Base-by-base conservation (phyloP, 768 basidiomycete genomes). In the Solioccasus polychromus region DNA sequence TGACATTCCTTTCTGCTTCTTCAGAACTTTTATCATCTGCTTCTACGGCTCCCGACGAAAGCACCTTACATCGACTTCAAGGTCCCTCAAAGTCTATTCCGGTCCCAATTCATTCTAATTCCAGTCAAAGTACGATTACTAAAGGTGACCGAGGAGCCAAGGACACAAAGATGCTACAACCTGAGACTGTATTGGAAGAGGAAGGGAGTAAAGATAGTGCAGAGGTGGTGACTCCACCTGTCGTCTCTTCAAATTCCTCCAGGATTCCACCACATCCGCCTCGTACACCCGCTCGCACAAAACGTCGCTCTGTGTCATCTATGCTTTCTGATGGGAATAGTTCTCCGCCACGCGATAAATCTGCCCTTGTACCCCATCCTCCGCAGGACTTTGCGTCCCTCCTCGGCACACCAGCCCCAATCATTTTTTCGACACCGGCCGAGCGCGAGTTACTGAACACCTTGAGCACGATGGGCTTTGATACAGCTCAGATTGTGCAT, bases 401-500 rank as follows among this genome's bases (percentile, higher is more conserved):
- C 38, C 74, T 92, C 44, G 73, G 64, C 22, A 76, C 80, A 3
- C 83, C 82, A 0, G 78, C 83, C 1, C 82, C 91, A 0, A 78
- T 90, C 35, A 86, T 90, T n/a, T 96, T 99, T 64, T 86, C 90
- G 8, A 90, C 91, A 0, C 73, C 83, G 0, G 69, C 82, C 7
- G 95, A 98, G 61, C 78, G 90, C 34, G 77, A 86, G 17, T 71
- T 98, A 12, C 70, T 99, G 23, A 88, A 88, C 49, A 72, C 69
- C 3, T 72, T 99, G 34, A 82, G 83, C 45, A 56, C 66, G 20
- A 70, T 96, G 5, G 95, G 96, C 0, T 82, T 99, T 49, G 96
- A 98, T 65, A 90, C 88, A 0, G 91, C 88, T 14, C 95, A 99
- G 68, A 85, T 97, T 39, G 85, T 86, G n/a, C 94, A 98, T 62